Evolutionary conservation across 495 filamentous ascomycete genomes (phyloP).

Genomic region (Tuber calosporum): DNA sequence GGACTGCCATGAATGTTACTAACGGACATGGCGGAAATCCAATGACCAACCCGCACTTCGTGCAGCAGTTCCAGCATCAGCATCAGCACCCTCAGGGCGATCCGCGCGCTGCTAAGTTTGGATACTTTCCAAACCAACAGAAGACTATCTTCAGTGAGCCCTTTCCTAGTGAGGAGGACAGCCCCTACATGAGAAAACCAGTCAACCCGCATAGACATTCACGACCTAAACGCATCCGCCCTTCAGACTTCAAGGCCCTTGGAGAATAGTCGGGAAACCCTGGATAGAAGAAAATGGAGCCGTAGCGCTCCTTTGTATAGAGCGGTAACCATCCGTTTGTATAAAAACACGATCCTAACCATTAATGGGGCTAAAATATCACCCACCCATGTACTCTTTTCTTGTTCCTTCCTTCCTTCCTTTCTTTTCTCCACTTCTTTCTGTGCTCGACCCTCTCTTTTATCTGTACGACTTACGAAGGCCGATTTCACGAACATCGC

Average conservation of each 20-base stretch:
- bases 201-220: constrained; percentile 91
- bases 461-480: background rate
- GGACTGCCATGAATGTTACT: constrained; percentile 13
- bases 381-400: constrained; percentile 10
- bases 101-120: constrained; percentile 36
- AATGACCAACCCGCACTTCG: constrained; percentile 25
- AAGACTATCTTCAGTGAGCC: constrained; percentile 57
- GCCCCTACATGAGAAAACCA: constrained; percentile 90
- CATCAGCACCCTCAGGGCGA: constrained; percentile 36
- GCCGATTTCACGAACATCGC: background rate
- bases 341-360: background rate
- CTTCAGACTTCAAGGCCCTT: constrained; percentile 61
- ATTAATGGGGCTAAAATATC: background rate
- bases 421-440: constrained; percentile 11
- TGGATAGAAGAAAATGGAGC: background rate
- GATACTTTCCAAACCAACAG: constrained; percentile 65
- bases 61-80: constrained; percentile 40
- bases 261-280: constrained; percentile 27
- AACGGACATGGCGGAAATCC: constrained; percentile 22
- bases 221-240: constrained; percentile 64
- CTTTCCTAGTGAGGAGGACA: constrained; percentile 68
- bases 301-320: constrained; percentile 2
- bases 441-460: constrained; percentile 2
- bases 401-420: constrained; percentile 13
- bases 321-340: background rate